Percentiles rank a stretch among this genome's conserved stretches.
Evolutionary conservation across 2,329 filamentous ascomycete species (phyloP).

Genomic region (Epichloe brachyelytri): DNA sequence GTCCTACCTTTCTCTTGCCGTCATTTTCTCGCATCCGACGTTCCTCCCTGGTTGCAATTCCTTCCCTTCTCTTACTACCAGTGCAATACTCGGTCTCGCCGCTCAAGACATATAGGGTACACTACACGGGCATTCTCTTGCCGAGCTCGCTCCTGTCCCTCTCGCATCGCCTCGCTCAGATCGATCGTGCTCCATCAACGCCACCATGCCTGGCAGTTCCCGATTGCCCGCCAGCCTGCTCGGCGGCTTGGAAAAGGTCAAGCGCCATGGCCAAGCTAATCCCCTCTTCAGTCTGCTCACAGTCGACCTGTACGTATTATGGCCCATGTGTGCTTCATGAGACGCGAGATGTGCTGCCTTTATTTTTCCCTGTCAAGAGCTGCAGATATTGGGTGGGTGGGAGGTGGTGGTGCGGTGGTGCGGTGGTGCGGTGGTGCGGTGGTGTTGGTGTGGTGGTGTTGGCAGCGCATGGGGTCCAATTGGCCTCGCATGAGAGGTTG

Average conservation of each 20-base stretch:
- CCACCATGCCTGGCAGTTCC: constrained; percentile 51
- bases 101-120: background rate
- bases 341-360: background rate
- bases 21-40: background rate
- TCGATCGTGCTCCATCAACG: background rate
- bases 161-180: background rate
- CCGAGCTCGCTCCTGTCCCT: background rate
- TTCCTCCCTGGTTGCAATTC: background rate
- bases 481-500: background rate
- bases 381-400: background rate
- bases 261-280: constrained; percentile 41
- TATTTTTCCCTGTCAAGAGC: background rate
- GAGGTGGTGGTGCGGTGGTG: no score
- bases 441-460: background rate
- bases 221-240: constrained; percentile 59
- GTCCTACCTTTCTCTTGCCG: background rate
- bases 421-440: background rate
- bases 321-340: background rate
- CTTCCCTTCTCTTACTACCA: background rate
- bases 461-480: background rate
- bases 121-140: background rate
- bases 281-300: constrained; percentile 48
- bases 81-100: background rate
- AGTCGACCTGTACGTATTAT: constrained; percentile 48
- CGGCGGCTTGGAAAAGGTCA: constrained; percentile 50